Conservation (phyloP, 2,329 filamentous ascomycete species). For the Didymella glomerata region DNA sequence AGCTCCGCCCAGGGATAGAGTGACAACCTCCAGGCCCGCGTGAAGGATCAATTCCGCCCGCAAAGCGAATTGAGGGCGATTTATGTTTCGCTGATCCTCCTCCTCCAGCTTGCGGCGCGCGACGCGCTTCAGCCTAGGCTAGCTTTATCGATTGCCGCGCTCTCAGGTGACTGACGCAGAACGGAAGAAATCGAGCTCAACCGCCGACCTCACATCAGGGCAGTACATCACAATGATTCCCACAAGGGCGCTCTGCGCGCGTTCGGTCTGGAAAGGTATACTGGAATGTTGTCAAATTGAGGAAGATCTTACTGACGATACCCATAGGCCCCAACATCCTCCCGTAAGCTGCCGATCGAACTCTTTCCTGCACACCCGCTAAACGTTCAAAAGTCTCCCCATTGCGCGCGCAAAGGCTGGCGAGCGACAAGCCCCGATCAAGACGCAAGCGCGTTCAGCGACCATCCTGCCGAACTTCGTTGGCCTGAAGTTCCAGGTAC, state of each 20-base stretch:
- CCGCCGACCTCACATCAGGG: slow-evolving; percentile 42
- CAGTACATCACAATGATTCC: slow-evolving; percentile 67
- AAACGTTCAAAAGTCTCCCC: slow-evolving; percentile 61
- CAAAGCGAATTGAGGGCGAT: neutral
- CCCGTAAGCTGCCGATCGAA: slow-evolving; percentile 62
- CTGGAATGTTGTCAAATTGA: neutral
- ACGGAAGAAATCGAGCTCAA: slow-evolving; percentile 28
- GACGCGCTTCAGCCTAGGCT: slow-evolving; percentile 45
- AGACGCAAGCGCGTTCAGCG: slow-evolving; percentile 84
- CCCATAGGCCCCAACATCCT: slow-evolving; percentile 72
- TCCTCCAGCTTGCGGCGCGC: slow-evolving; percentile 15
- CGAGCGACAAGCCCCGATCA: slow-evolving; percentile 74
- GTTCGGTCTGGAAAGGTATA: slow-evolving; percentile 89
- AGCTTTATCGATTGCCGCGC: slow-evolving; percentile 34
- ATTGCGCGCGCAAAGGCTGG: slow-evolving; percentile 69
- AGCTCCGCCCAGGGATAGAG: neutral
- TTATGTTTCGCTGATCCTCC: neutral
- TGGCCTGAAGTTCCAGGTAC: slow-evolving; percentile 85
- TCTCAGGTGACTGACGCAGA: slow-evolving; percentile 38
- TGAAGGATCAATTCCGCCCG: neutral
- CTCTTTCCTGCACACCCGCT: slow-evolving; percentile 21
- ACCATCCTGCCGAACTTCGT: slow-evolving; percentile 94
- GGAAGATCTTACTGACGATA: slow-evolving; percentile 3
- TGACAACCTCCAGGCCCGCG: neutral
- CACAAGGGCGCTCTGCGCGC: slow-evolving; percentile 68